A percentile compares a stretch with the other conserved stretches of the same genome.
phyloP scores from a whole-genome alignment of 306 rosid genomes.

The Corylus avellana region DNA sequence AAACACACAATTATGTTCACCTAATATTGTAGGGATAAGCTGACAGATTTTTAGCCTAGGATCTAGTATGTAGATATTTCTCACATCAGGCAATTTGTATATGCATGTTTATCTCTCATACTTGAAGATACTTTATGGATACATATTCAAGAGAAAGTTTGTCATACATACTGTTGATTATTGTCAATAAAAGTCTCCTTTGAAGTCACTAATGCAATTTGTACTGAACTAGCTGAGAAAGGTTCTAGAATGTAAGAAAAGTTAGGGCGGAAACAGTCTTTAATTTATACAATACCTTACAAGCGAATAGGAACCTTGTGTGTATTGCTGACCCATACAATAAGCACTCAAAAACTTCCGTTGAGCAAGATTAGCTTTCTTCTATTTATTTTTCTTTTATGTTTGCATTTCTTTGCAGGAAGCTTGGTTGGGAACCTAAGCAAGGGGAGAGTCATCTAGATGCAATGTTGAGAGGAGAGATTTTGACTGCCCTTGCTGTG shows the following conservation, averaged over 20 bases:
- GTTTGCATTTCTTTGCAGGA: conserved; percentile 49
- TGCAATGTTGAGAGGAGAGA: conserved; percentile 93
- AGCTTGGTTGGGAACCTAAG: conserved; percentile 95
- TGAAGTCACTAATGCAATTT: neutral
- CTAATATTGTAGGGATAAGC: neutral
- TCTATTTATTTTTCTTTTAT: neutral
- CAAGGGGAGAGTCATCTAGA: conserved; percentile 60
- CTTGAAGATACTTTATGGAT: neutral
- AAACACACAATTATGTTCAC: neutral
- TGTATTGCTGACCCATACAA: neutral
- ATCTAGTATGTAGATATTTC: neutral
- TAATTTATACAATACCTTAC: neutral
- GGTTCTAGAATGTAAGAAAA: neutral
- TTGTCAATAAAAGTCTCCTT: neutral
- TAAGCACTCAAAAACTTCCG: neutral
- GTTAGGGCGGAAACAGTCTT: neutral
- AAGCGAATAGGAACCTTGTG: neutral
- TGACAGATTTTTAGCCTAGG: neutral
- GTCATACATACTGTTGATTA: neutral
- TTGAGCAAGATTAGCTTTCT: neutral
- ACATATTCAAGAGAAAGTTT: neutral
- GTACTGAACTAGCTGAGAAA: neutral
- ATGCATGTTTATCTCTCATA: neutral
- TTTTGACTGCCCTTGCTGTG: conserved; percentile 74
- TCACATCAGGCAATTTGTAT: neutral